Conservation (phyloP, 305 asterid genomes). For the Fraxinus albicans region DNA sequence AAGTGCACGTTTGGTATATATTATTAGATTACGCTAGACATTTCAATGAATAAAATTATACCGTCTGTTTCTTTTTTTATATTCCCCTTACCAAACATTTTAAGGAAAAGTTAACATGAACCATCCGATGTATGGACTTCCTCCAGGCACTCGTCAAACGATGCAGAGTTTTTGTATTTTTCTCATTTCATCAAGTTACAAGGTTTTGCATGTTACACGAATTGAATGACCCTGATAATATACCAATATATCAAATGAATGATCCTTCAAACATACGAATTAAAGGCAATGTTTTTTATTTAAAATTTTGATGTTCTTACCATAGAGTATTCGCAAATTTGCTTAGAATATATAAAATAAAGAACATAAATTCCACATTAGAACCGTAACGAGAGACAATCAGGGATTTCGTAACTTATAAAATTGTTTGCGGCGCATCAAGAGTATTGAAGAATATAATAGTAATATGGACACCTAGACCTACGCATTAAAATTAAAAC, state of each 20-base stretch:
- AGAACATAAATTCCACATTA: neutral
- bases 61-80: neutral
- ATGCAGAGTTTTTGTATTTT: neutral
- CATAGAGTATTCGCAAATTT: neutral
- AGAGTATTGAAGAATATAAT: neutral
- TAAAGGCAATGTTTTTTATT: neutral
- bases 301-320: too few relatives aligned
- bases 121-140: neutral
- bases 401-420: neutral
- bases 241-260: neutral
- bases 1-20: neutral
- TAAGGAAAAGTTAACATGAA: neutral
- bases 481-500: neutral
- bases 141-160: neutral
- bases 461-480: neutral
- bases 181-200: neutral
- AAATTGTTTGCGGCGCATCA: neutral
- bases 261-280: neutral
- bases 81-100: neutral
- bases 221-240: neutral
- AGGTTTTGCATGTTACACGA: neutral
- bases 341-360: neutral
- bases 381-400: neutral
- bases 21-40: neutral
- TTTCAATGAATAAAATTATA: neutral